These are phyloP conservation scores for Scutellaria galericulata DNA, from an alignment of 257 asterid genomes.

Conservation along the genomic window DNA sequence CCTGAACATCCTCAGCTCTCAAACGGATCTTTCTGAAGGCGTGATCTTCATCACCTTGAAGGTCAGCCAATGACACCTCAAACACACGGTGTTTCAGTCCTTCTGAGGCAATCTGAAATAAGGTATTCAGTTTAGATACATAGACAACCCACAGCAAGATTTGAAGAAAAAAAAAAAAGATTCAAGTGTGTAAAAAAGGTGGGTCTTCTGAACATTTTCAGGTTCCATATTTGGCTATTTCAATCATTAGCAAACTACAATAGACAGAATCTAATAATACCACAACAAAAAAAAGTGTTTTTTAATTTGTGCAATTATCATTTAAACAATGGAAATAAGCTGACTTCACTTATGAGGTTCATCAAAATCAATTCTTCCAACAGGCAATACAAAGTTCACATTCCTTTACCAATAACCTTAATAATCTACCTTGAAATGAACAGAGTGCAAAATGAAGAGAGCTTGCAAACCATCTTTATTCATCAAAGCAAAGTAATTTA, in stretches of 20 bases:
- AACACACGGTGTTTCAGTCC: slow-evolving; percentile 91
- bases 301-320: background rate
- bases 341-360: background rate
- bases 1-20: slow-evolving; percentile 89
- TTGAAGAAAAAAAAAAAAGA: too few species aligned
- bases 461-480: too few species aligned
- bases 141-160: too few species aligned
- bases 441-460: too few species aligned
- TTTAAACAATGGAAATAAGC: background rate
- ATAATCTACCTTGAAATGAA: too few species aligned
- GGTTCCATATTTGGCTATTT: too few species aligned
- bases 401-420: too few species aligned
- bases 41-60: slow-evolving; percentile 82
- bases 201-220: background rate
- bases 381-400: background rate
- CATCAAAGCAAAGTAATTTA: too few species aligned
- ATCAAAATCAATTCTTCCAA: background rate
- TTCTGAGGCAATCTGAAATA: slow-evolving; percentile 81
- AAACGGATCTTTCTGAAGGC: slow-evolving; percentile 85
- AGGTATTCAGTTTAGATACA: background rate
- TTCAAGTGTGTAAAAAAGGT: too few species aligned
- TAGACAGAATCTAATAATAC: background rate
- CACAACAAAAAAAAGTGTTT: background rate
- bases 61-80: slow-evolving; percentile 86
- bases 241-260: too few species aligned